Conservation (phyloP, 306 rosid species). For the Casuarina glauca region DNA sequence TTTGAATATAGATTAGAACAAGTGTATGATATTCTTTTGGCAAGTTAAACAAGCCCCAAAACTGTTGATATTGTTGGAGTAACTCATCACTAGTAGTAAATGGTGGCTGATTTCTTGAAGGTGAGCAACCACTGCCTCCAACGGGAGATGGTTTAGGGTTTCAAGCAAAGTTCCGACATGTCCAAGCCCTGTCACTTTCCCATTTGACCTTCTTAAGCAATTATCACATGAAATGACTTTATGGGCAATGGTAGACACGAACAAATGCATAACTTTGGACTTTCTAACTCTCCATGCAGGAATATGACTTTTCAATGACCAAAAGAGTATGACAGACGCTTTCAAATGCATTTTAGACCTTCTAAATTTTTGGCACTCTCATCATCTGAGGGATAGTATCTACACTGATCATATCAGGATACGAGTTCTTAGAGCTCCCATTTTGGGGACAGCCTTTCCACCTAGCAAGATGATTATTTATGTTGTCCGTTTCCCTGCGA, state of each 20-base stretch:
- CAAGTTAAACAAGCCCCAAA: no score
- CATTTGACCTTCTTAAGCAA: conserved; percentile 49
- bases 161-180: conserved; percentile 53
- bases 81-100: conserved; percentile 61
- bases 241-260: not conserved
- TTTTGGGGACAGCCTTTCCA: conserved; percentile 6
- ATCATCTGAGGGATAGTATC: no score
- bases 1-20: no score
- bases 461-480: not conserved
- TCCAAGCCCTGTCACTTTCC: conserved; percentile 38
- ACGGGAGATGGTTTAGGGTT: conserved; percentile 60
- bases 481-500: not conserved
- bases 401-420: not conserved
- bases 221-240: not conserved
- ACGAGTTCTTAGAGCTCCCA: conserved; percentile 12
- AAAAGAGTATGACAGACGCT: not conserved
- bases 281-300: not conserved
- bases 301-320: not conserved
- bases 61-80: not conserved
- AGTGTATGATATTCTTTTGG: no score
- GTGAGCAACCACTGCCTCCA: conserved; percentile 52
- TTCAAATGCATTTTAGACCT: not conserved
- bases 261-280: not conserved
- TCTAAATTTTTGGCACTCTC: no score
- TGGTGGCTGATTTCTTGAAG: conserved; percentile 65